Evolutionary conservation across 176 grass and related monocot genomes (phyloP).

Genomic region (Oryza officinalis): DNA sequence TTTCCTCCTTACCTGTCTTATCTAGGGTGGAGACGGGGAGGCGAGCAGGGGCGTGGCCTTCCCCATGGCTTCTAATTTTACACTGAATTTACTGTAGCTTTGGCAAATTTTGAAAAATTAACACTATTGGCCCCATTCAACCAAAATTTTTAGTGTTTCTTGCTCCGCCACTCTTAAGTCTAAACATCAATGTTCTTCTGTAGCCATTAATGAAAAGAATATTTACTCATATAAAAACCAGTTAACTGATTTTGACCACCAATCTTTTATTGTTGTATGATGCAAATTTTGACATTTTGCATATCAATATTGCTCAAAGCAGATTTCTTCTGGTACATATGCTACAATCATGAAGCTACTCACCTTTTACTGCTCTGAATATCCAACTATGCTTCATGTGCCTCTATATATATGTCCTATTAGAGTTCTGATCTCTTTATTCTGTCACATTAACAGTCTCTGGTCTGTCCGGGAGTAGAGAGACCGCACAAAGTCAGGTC

Average conservation of each 20-base stretch:
- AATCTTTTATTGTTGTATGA: neutral
- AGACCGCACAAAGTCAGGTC: conserved; percentile 93
- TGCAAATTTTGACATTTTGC: neutral
- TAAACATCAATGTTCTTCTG: neutral
- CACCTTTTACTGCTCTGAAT: conserved; percentile 15
- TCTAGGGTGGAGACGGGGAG: too few relatives aligned
- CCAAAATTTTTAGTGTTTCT: too few relatives aligned
- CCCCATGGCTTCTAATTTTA: too few relatives aligned
- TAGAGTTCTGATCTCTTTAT: conserved; percentile 31
- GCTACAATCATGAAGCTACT: neutral
- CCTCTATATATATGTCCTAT: neutral
- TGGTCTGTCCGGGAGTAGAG: conserved; percentile 87
- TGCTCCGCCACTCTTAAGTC: neutral
- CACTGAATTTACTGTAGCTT: too few relatives aligned
- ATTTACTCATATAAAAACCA: neutral
- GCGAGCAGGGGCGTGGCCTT: too few relatives aligned
- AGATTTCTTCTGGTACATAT: neutral
- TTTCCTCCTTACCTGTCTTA: neutral
- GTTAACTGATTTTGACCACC: neutral
- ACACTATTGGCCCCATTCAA: too few relatives aligned
- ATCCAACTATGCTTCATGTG: neutral
- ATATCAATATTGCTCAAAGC: neutral
- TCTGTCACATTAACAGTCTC: conserved; percentile 61
- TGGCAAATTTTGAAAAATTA: too few relatives aligned
- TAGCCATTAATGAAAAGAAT: neutral